Percentiles rank a stretch among this genome's conserved stretches.
Conservation (phyloP, 164 flowering plant genomes). For the Aristolochia fimbriata region DNA sequence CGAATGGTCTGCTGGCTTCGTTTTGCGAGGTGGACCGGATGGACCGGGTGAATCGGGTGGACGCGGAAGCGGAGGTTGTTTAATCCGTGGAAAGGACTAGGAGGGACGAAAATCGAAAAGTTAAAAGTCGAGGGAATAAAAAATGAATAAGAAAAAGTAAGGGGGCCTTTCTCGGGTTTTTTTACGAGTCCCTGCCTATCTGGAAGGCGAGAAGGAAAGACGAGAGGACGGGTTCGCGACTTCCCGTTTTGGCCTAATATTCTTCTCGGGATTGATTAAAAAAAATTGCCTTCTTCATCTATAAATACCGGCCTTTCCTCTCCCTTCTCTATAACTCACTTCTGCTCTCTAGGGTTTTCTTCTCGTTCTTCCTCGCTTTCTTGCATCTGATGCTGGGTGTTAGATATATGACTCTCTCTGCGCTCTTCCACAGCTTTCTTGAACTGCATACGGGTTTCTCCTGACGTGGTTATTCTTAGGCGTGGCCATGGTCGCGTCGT, state of each 20-base stretch:
- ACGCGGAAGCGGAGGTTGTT: neutral
- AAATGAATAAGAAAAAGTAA: neutral
- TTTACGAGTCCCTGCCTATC: conserved; percentile 1
- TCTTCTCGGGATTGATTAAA: conserved; percentile 11
- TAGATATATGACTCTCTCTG: conserved; percentile 17
- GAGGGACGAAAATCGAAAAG: neutral
- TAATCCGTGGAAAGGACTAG: neutral
- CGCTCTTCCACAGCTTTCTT: conserved; percentile 42
- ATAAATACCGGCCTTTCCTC: neutral
- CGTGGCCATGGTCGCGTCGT: neutral
- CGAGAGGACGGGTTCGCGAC: too few relatives aligned
- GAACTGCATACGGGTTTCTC: conserved; percentile 18
- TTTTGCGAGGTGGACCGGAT: neutral
- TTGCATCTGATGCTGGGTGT: neutral
- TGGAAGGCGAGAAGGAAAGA: neutral
- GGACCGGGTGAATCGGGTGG: too few relatives aligned
- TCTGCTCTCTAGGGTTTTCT: neutral
- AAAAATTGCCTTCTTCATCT: neutral
- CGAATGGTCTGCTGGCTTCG: too few relatives aligned
- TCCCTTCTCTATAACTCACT: neutral
- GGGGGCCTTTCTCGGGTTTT: neutral
- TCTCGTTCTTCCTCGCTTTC: neutral
- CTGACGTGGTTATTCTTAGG: neutral
- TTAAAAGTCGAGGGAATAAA: neutral
- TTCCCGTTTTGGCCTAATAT: neutral